A percentile compares a stretch with the other conserved stretches of the same genome.
Conservation (phyloP, 352 stramenopile species). For the Phytophthora agathidicida region DNA sequence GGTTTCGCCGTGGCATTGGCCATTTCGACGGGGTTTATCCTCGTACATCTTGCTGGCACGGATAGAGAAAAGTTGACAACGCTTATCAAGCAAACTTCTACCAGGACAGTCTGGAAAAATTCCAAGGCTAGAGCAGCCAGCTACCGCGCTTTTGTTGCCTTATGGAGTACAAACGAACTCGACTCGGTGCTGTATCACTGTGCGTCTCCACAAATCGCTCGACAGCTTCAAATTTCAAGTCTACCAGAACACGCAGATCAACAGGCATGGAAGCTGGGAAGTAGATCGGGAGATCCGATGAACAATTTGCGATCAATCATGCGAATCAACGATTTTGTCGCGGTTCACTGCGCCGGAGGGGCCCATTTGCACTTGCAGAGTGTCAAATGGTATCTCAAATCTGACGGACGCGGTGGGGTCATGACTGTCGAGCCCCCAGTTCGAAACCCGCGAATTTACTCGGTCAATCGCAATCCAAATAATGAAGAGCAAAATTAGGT, state of each 20-base stretch:
- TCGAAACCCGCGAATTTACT: background rate
- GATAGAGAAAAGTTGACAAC: slow-evolving; percentile 5
- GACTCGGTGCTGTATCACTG: slow-evolving; percentile 36
- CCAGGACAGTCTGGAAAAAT: background rate
- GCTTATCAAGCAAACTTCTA: background rate
- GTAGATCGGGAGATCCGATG: background rate
- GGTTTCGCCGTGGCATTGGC: slow-evolving; percentile 28
- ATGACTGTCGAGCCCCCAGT: slow-evolving; percentile 1
- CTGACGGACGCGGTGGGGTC: slow-evolving; percentile 14
- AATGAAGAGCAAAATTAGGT: background rate
- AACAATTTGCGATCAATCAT: background rate
- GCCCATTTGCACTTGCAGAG: slow-evolving; percentile 17
- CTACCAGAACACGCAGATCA: slow-evolving; percentile 8
- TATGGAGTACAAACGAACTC: slow-evolving; percentile 23
- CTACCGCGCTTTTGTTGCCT: slow-evolving; percentile 26
- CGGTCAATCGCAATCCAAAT: background rate
- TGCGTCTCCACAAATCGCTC: slow-evolving; percentile 30
- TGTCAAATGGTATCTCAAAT: slow-evolving; percentile 22
- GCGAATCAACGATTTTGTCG: slow-evolving; percentile 32
- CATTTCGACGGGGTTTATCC: slow-evolving; percentile 30
- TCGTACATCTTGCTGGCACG: slow-evolving; percentile 19
- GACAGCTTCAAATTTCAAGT: slow-evolving; percentile 31
- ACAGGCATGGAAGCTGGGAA: slow-evolving; percentile 10
- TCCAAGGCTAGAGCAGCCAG: background rate
- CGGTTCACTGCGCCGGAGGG: slow-evolving; percentile 20